Conservation (phyloP, 495 filamentous ascomycete genomes). For the Penicillium canariense region DNA sequence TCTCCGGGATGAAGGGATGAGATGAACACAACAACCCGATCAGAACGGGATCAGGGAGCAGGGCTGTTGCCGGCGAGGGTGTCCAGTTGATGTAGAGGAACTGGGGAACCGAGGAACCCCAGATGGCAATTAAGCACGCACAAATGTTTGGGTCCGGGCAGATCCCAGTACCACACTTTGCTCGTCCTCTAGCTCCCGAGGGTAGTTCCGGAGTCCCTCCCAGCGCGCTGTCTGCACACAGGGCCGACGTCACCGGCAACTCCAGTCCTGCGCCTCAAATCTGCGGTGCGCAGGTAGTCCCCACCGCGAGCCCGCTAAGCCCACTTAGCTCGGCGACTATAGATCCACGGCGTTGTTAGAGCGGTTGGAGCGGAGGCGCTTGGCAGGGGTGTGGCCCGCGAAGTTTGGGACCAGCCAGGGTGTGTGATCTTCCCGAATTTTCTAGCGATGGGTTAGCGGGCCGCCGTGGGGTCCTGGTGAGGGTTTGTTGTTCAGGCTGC, state of each 20-base stretch:
- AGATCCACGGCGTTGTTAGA: slow-evolving; percentile 24
- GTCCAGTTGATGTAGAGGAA: no score
- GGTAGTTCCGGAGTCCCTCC: no score
- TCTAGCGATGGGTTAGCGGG: slow-evolving; percentile 13
- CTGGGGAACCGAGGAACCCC: background rate
- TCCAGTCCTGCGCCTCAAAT: background rate
- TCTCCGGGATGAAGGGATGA: no score
- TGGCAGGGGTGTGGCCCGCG: slow-evolving; percentile 14
- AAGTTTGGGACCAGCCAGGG: background rate
- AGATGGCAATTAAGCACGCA: background rate
- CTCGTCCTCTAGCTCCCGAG: background rate
- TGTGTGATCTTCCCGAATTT: slow-evolving; percentile 24
- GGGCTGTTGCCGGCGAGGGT: background rate
- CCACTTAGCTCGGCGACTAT: slow-evolving; percentile 21
- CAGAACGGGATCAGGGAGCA: background rate
- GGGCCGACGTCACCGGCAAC: slow-evolving; percentile 20
- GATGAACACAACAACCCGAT: background rate
- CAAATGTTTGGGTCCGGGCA: slow-evolving; percentile 14
- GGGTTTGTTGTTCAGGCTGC: background rate
- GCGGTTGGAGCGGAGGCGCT: slow-evolving; percentile 8
- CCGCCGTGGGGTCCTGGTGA: background rate
- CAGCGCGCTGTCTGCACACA: no score
- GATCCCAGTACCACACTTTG: slow-evolving; percentile 5
- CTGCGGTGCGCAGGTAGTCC: slow-evolving; percentile 1
- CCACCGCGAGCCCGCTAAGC: slow-evolving; percentile 17